Base-by-base conservation (phyloP, 2,329 filamentous ascomycete genomes). In the Monilinia fructicola region DNA sequence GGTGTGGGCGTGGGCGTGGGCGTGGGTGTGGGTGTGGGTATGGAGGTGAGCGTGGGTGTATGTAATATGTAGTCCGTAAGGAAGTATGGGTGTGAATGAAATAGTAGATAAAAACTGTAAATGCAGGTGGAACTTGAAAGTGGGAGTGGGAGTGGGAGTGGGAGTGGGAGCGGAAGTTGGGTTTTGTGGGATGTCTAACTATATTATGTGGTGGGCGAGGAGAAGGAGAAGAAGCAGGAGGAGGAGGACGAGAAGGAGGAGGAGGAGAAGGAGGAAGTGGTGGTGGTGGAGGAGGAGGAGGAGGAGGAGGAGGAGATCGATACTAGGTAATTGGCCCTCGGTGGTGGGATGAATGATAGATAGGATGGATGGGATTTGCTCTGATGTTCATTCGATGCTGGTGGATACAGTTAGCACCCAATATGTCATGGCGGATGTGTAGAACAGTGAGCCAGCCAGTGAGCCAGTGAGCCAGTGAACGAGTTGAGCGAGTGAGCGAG, bases 341-440 rank as follows among this genome's bases (percentile, higher is more conserved):
- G 35, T 54, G 53, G 2, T 38, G 21, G 23, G 54, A 56, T 56
- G 35, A 40, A 56, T 42, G 55, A 58, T 58, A 18, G 23, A 31
- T 58, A 18, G 48, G 7, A 38, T 60, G 48, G 7, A 38, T 60
- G 23, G 44, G 44, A 61, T 61, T 61, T 50, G 58, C 58, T 61
- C 44, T 60, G 44, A 60, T 35, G 42, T 23, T 48, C 58, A 21
- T 38, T 61, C 40, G 18, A 23, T 44, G 54, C 26, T 44, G 46
- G 48, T 52, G 23, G 48, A 52, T 52, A 26, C 48, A 52, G 23
- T 42, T 31, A 58, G 21, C 14, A 31, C 18, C 55, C 40, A 58
- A 58, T 58, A 58, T 58, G 55, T 58, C 40, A 58, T 58, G 55
- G 55, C 58, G 58, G 44, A 50, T 61, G 50, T 61, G 58, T 61